Base-by-base conservation (phyloP, 768 basidiomycete species). In the Lactarius vividus region DNA sequence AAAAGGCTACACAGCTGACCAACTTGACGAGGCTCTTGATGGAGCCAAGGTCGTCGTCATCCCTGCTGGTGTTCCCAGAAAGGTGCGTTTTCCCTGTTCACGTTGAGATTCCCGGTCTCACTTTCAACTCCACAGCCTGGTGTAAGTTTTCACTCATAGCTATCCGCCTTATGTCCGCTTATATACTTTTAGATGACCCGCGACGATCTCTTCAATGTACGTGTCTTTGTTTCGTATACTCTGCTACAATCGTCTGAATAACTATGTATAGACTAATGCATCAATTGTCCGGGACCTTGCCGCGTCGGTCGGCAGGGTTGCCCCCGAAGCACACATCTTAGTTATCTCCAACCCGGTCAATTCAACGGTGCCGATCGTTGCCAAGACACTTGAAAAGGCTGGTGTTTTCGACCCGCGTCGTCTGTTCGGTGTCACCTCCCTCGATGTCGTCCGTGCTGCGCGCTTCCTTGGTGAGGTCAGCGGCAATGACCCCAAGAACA, bases 321-420 rank as follows among this genome's bases (percentile, higher is more conserved):
- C 92, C 44, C 96, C 97, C 61, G 85, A 88, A 59, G 97, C 97
- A n/a, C 88, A 92, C 79, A 84, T 98, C 74, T 87, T 94, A 71
- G 88, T 98, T 79, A 99, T 99, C 79, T 96, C 96, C 72, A 99
- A 99, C 88, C 96, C 96, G 62, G 96, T 97, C 83, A 94, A 93
- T 84, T 92, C 91, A 59, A 98, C 97, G 68, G 97, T 98, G 66
- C 96, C 97, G 73, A 97, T 99, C 72, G 95, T 97, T 71, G 94
- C 95, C 54, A 85, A 88, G 71, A 91, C 91, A 65, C 88, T 97
- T 76, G 86, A 91, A 80, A 92, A 94, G 77, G 90, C 90, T 15
- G 95, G 95, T 67, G 92, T 92, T 66, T 98, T 91, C 80, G 87
- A 99, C 82, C 93, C 94, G 62, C 80, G 81, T 66, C 90, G 85